Base-by-base conservation (phyloP, 768 basidiomycete species). In the Lactarius vividus region DNA sequence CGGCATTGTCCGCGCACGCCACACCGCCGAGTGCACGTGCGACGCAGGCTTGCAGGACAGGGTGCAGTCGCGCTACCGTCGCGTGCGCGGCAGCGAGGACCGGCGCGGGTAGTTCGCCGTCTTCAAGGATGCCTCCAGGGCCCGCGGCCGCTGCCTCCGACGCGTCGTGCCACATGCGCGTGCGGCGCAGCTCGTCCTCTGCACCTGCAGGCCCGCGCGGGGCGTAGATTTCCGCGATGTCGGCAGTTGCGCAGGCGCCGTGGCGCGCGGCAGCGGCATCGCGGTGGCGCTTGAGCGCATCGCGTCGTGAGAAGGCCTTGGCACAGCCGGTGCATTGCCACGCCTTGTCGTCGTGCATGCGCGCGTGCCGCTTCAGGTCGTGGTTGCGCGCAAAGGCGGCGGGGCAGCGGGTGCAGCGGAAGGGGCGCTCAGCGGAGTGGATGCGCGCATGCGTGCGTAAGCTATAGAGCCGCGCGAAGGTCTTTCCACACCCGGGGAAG, bases 331-430 rank as follows among this genome's bases (percentile, higher is more conserved):
- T 80, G 71, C 91, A 92, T 70, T 86, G 84, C 84, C 84, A 92
- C 29, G 87, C 88, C 68, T 83, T 88, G 70, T 82, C 84, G 65
- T 87, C 88, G 73, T 92, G 91, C 44, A 88, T 77, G 71, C 84
- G 85, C 57, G 83, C 73, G 74, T 92, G 91, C n/a, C 91, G 84
- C 76, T 89, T 91, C 56, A 91, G 80, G 73, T 92, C 91, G 69
- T 92, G 90, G 67, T 88, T 89, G 57, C 91, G 83, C 4, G 86
- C 85, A 75, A 92, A 92, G 18, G 88, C 88, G 5, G 88, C 88
- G 7, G 90, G 86, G 65, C 91, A 92, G 4, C 76, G 73, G 1
- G 73, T 76, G 69, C 91, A 91, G 18, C 83, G 82, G 74, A 82
- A 88, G 0, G 89, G 88, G 10, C 89, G 84, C 69, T 88, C 84